Evolutionary conservation across 2,329 filamentous ascomycete species (phyloP), one percentile per base, ranked within the genome.

Genomic region (Blastomyces parvus): DNA sequence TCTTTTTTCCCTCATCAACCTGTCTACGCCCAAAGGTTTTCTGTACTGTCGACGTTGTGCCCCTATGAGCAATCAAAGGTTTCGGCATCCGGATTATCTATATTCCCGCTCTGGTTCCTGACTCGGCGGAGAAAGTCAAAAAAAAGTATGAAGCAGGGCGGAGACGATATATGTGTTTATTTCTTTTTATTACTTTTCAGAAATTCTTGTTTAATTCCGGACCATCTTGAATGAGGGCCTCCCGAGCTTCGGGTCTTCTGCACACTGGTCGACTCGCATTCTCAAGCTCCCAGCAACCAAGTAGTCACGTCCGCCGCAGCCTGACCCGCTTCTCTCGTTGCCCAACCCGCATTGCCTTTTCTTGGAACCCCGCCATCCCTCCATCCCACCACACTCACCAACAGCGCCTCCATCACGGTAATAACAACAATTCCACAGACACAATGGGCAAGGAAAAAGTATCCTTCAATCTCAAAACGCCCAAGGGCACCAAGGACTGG

Each of bases 401-500:
- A 48, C 42, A 4, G 13, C 55, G n/a, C 38, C 59, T 38, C 44
- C 38, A 25, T 58, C 48, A 62, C 64, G 22, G 33, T 61, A 60
- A 55, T 52, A 60, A 58, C 19, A 50, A 59, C 7, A 61, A 57
- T 42, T 42, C 44, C 36, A 19, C 44, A 62, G 46, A 59, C 44
- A 60, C 46, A 17, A 64, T 62, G 62, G 62, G 62, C 60, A 77
- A 78, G 68, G 74, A 77, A 33, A 80, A 80, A 71, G 64, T 71
- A 38, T 68, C 73, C 62, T 87, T 88, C 77, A 85, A 86, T 77
- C 83, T 95, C 74, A 96, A 96, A 82, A 90, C 88, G 72, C 90
- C 91, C 66, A 96, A 96, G 83, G 91, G 91, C 69, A 96, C 91
- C 68, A 89, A 90, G 74, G 91, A 96, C 76, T 96, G 88, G 88